Evolutionary conservation across 139 green algal species (phyloP).

Genomic region (Limnomonas spitsbergensis): DNA sequence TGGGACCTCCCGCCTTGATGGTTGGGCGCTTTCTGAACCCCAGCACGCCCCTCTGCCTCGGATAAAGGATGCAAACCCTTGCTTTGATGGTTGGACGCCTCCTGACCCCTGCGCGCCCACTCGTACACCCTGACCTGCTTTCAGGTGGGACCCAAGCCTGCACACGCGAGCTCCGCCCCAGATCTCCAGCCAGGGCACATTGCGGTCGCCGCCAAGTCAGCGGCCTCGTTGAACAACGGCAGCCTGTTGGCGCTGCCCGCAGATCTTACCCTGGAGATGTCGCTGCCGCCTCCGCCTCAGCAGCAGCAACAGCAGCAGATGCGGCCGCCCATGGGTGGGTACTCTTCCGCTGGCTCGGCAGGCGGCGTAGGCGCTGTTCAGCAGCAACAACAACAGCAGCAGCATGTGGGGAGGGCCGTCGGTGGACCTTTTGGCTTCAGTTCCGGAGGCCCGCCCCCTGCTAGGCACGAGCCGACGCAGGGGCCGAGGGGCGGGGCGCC

Average conservation of each 20-base stretch:
- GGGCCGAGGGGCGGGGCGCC: no score
- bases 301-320: not conserved
- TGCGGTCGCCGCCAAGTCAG: no score
- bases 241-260: conserved; percentile 25
- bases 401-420: no score
- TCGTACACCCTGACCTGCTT: not conserved
- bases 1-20: no score
- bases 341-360: not conserved
- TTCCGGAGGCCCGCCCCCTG: not conserved
- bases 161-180: no score
- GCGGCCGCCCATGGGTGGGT: no score
- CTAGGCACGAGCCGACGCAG: no score
- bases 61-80: not conserved
- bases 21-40: no score
- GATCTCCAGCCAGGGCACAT: no score
- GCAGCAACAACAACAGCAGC: not conserved
- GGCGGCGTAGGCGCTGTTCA: not conserved
- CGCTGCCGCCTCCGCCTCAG: not conserved
- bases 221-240: no score
- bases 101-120: not conserved
- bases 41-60: no score
- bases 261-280: conserved; percentile 24
- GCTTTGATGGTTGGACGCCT: not conserved
- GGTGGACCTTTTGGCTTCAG: not conserved
- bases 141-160: no score